Evolutionary conservation across 208 protist genomes (phyloP).

Genomic region (Acanthamoeba culbertsoni): DNA sequence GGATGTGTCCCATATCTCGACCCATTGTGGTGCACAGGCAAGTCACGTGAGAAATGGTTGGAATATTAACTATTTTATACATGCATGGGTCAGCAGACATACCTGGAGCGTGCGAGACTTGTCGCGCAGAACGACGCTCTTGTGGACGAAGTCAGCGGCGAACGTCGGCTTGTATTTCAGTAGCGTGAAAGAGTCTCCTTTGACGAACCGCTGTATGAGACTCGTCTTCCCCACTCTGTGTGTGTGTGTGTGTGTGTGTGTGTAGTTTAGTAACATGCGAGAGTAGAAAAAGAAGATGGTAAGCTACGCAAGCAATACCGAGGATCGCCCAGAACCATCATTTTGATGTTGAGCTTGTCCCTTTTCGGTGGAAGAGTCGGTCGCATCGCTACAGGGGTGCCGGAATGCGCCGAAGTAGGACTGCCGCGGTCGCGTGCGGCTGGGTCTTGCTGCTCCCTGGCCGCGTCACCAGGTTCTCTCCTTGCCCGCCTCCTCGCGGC

Average conservation of each 20-base stretch:
- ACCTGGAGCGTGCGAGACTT: neutral
- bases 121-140: neutral
- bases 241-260: neutral
- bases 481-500: too few relatives aligned
- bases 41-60: too few relatives aligned
- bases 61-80: neutral
- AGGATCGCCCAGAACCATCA: neutral
- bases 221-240: neutral
- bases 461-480: too few relatives aligned
- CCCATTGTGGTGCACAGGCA: neutral
- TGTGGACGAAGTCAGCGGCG: constrained; percentile 14
- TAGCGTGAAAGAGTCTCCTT: neutral
- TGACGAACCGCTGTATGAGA: neutral
- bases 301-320: neutral
- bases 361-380: neutral
- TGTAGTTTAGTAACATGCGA: neutral
- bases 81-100: neutral
- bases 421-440: neutral
- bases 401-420: neutral
- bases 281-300: neutral
- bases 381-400: neutral
- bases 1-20: neutral
- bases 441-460: neutral
- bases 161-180: constrained; percentile 10
- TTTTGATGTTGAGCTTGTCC: neutral